A percentile compares a stretch with the other conserved stretches of the same genome.
Evolutionary conservation across 768 basidiomycete species (phyloP).

Genomic region (Trametes cubensis): DNA sequence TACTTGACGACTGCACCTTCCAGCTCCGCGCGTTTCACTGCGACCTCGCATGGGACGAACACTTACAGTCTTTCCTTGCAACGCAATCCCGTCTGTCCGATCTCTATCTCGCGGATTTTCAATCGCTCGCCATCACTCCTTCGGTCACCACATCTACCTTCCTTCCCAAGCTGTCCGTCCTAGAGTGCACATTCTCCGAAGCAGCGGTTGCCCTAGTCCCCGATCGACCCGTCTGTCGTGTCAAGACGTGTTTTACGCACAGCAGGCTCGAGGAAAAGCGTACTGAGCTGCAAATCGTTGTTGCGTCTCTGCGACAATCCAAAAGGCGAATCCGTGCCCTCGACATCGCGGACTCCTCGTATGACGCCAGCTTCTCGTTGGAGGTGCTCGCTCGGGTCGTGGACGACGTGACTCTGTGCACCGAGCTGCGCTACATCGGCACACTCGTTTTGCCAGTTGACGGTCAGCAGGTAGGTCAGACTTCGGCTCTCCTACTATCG

Average conservation of each 20-base stretch:
- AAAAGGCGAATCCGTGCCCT: slow-evolving; percentile 50
- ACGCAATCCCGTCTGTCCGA: slow-evolving; percentile 51
- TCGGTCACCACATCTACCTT: slow-evolving; percentile 29
- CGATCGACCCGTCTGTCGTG: slow-evolving; percentile 57
- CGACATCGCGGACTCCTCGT: slow-evolving; percentile 64
- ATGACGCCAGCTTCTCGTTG: slow-evolving; percentile 55
- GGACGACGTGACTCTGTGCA: slow-evolving; percentile 32
- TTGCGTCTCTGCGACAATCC: slow-evolving; percentile 50
- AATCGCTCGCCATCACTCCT: slow-evolving; percentile 28
- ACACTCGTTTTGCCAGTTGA: slow-evolving; percentile 65
- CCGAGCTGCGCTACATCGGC: slow-evolving; percentile 59
- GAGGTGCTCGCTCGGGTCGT: slow-evolving; percentile 51
- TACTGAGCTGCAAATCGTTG: slow-evolving; percentile 51
- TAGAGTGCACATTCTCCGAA: slow-evolving; percentile 72
- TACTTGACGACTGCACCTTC: slow-evolving; percentile 47
- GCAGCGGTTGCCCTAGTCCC: slow-evolving; percentile 61
- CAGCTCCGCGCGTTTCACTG: slow-evolving; percentile 63
- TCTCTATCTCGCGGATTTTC: slow-evolving; percentile 45
- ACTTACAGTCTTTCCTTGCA: slow-evolving; percentile 56
- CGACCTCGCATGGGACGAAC: slow-evolving; percentile 64
- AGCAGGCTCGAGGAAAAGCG: slow-evolving; percentile 51
- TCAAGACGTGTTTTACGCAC: slow-evolving; percentile 71
- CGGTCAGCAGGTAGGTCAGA: slow-evolving; percentile 50
- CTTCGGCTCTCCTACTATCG: slow-evolving; percentile 5
- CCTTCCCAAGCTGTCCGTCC: slow-evolving; percentile 52